Percentiles rank a stretch among this genome's conserved stretches.
Conservation (phyloP, 352 stramenopile genomes). For the Phytophthora pistaciae region DNA sequence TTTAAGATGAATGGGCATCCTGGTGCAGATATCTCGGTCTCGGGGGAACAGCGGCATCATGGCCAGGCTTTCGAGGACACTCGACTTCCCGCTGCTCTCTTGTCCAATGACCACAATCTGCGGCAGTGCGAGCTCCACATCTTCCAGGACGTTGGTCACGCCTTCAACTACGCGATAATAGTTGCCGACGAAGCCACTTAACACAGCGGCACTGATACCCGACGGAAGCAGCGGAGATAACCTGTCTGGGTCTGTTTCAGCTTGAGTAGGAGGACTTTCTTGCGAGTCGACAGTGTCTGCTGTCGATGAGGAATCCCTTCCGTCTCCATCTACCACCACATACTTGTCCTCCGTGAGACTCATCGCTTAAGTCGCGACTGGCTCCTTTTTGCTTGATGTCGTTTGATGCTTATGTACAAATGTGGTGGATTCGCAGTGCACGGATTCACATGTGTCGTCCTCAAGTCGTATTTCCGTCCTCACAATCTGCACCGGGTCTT, state of each 20-base stretch:
- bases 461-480: no score
- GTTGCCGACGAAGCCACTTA: constrained; percentile 39
- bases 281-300: neutral
- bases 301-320: neutral
- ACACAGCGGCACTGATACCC: constrained; percentile 34
- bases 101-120: constrained; percentile 55
- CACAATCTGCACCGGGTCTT: no score
- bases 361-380: neutral
- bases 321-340: neutral
- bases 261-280: neutral
- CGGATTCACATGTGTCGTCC: no score
- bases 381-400: neutral
- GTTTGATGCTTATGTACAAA: neutral
- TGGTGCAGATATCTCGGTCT: constrained; percentile 43
- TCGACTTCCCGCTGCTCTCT: constrained; percentile 61
- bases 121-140: constrained; percentile 32
- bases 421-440: no score
- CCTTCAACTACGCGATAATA: constrained; percentile 43
- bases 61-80: constrained; percentile 54
- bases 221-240: neutral
- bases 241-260: neutral
- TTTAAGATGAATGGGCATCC: constrained; percentile 51
- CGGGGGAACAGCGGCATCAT: constrained; percentile 60
- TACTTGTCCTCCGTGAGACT: neutral
- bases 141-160: constrained; percentile 16